These are phyloP conservation scores for Olyra latifolia DNA, from an alignment of 176 grass and related monocot species.

Conservation along the genomic window DNA sequence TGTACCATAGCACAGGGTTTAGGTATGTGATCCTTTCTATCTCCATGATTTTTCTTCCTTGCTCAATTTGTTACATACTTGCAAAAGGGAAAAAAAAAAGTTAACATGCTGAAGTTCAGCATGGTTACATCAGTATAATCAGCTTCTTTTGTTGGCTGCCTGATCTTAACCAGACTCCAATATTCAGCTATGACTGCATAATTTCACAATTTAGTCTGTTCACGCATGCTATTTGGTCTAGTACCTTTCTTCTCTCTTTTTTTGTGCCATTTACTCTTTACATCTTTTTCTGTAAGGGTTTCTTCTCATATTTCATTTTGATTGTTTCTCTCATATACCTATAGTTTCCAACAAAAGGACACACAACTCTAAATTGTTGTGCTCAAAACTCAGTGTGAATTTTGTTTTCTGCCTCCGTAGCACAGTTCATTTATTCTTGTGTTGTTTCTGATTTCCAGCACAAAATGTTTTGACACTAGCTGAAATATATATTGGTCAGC, in stretches of 20 bases:
- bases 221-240: background rate
- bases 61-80: background rate
- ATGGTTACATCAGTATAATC: constrained; percentile 13
- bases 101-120: background rate
- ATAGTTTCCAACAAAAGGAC: background rate
- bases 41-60: constrained; percentile 18
- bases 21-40: background rate
- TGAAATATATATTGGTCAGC: background rate
- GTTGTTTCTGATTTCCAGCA: background rate
- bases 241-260: background rate
- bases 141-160: background rate
- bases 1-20: constrained; percentile 8
- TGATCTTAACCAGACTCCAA: background rate
- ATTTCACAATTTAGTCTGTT: background rate
- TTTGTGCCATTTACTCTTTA: background rate
- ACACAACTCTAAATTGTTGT: background rate
- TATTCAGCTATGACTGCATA: background rate
- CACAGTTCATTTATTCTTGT: background rate
- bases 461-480: background rate
- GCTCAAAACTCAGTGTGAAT: background rate
- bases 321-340: background rate
- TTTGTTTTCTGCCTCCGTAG: background rate
- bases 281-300: background rate
- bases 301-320: background rate
- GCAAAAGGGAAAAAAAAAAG: background rate